A percentile compares a stretch with the other conserved stretches of the same genome.
These are phyloP conservation scores for Jaapia argillacea DNA, from an alignment of 768 basidiomycete genomes.

Conservation along the genomic window DNA sequence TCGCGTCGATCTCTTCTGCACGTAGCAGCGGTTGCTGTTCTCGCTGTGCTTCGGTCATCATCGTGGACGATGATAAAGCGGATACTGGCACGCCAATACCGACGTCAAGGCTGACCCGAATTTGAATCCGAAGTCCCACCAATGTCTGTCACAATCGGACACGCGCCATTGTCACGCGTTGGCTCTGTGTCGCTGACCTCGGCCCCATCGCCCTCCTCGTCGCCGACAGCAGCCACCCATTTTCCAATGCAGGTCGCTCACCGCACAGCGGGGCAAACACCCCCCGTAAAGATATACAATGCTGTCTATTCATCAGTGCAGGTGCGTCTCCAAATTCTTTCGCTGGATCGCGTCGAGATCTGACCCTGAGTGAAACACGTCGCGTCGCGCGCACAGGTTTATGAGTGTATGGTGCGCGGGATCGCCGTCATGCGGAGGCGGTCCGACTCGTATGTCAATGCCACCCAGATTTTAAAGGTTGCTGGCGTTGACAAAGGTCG, in stretches of 20 bases:
- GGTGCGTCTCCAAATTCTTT: slow-evolving; percentile 25
- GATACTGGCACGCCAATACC: too few relatives aligned
- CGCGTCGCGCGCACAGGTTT: slow-evolving; percentile 48
- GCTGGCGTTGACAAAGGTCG: slow-evolving; percentile 96
- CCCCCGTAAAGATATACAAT: slow-evolving; percentile 81
- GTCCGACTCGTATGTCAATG: slow-evolving; percentile 93
- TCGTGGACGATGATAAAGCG: not conserved
- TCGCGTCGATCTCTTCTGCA: slow-evolving; percentile 45
- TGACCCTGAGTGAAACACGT: slow-evolving; percentile 8
- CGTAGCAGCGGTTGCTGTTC: slow-evolving; percentile 31
- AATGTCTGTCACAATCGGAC: too few relatives aligned
- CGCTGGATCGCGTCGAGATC: not conserved
- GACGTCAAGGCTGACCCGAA: too few relatives aligned
- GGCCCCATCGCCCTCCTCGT: too few relatives aligned
- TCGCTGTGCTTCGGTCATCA: slow-evolving; percentile 9
- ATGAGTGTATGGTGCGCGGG: slow-evolving; percentile 96
- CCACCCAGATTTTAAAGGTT: slow-evolving; percentile 98
- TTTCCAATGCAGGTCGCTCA: not conserved
- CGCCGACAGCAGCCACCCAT: too few relatives aligned
- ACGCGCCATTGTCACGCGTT: too few relatives aligned
- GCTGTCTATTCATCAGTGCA: slow-evolving; percentile 88
- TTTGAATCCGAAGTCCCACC: too few relatives aligned
- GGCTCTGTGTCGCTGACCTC: too few relatives aligned
- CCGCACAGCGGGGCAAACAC: slow-evolving; percentile 13
- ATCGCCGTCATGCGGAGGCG: slow-evolving; percentile 98